Evolutionary conservation across 768 basidiomycete species (phyloP), one percentile per base, ranked within the genome.

Genomic region (Auriscalpium orientale): DNA sequence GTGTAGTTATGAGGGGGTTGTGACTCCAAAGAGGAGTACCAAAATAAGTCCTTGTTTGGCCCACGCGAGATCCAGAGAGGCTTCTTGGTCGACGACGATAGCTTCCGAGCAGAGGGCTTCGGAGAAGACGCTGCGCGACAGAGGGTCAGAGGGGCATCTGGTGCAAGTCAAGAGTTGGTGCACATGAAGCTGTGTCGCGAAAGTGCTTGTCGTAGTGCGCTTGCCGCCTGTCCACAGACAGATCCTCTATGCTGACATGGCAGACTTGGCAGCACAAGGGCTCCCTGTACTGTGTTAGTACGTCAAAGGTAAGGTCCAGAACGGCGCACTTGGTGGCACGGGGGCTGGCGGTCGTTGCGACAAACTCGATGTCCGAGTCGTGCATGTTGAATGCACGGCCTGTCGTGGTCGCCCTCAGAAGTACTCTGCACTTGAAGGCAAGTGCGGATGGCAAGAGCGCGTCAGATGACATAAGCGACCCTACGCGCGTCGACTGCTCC

Each of bases 151-250:
- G 40, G 40, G 40, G 40, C 40, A 8, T 15, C 12, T 28, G 3
- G 46, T 47, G 21, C 57, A 43, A 18, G 40, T 43, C 15, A 43
- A 18, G 18, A 18, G 9, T 18, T 8, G 40, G 18, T 4, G 38
- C 44, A 59, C 58, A 50, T 22, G 56, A 51, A 22, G 54, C 43
- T 8, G 46, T 50, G 33, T 63, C 64, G 4, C 65, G 56, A 28
- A 76, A 67, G 66, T 89, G 87, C 2, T 56, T 36, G 4, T 82
- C 73, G 62, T 84, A 87, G 62, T 91, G 89, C 11, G 65, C 61
- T 53, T 78, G 66, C 22, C 83, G 78, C 58, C 79, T 65, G 2
- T 58, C 13, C 0, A 65, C 49, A 7, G 74, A 67, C 46, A 80
- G 63, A 5, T 63, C 60, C 15, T 69, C 64, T 11, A 90, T 67